A percentile compares a stretch with the other conserved stretches of the same genome.
Conservation (phyloP, 2,329 filamentous ascomycete species). For the Paecilomyces sp. region DNA sequence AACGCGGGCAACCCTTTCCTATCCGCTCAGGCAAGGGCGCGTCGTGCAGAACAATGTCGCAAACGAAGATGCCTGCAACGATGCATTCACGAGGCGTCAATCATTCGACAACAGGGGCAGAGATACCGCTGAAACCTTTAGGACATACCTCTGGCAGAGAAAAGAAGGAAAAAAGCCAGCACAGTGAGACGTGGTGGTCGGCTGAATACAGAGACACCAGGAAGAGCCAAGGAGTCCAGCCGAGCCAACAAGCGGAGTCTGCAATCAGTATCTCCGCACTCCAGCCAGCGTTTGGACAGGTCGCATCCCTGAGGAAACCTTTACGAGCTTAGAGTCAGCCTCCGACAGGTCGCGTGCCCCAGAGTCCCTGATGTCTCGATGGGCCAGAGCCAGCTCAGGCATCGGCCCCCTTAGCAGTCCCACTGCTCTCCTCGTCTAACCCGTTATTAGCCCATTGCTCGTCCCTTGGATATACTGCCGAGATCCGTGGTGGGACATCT, state of each 20-base stretch:
- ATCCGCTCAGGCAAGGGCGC: not conserved
- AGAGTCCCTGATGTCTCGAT: not conserved
- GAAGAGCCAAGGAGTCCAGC: not conserved
- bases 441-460: not conserved
- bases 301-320: not conserved
- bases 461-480: not conserved
- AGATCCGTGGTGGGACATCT: not conserved
- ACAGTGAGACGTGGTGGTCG: not conserved
- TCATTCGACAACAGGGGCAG: not conserved
- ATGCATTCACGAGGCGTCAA: not conserved
- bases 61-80: not conserved
- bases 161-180: not conserved
- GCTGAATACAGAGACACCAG: not conserved
- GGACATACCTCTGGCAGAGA: not conserved
- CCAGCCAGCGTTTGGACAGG: not conserved
- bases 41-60: not conserved
- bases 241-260: not conserved
- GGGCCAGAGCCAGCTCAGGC: not conserved
- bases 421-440: not conserved
- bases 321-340: not conserved
- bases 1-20: not conserved
- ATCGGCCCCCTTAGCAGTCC: not conserved
- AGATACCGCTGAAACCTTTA: not conserved
- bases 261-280: not conserved
- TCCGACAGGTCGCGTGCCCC: not conserved